A percentile compares a stretch with the other conserved stretches of the same genome.
Evolutionary conservation across 75 land plant genomes (phyloP).

Genomic region (Larix kaempferi): DNA sequence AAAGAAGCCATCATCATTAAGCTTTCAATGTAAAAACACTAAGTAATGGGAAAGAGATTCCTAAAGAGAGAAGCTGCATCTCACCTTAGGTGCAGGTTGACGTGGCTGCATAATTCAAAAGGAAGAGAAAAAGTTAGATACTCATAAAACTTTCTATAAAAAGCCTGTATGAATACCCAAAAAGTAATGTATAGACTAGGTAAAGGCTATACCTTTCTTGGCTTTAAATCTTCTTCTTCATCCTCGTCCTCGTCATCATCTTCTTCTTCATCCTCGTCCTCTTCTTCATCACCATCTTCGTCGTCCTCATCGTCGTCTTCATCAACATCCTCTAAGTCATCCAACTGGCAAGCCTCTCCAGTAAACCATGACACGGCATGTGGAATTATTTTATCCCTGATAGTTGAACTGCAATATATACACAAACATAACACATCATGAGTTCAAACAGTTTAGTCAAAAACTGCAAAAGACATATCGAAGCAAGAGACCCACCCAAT

Average conservation of each 20-base stretch:
- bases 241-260: conserved; percentile 33
- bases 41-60: not conserved
- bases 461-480: not conserved
- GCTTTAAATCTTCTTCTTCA: conserved; percentile 19
- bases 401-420: conserved; percentile 36
- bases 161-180: not conserved
- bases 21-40: not conserved
- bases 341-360: conserved; percentile 45
- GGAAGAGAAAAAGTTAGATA: not conserved
- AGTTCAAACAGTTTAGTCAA: not conserved
- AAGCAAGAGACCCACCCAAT: conserved; percentile 29
- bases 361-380: conserved; percentile 71
- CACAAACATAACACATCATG: not conserved
- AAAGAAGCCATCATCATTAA: not conserved
- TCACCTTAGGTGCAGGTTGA: conserved; percentile 1
- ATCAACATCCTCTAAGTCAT: conserved; percentile 48
- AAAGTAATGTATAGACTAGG: not conserved
- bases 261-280: conserved; percentile 37
- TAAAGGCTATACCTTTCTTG: conserved; percentile 10
- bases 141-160: not conserved
- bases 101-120: not conserved
- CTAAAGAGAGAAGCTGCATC: not conserved
- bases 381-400: conserved; percentile 54
- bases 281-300: conserved; percentile 31
- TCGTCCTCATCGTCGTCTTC: conserved; percentile 32